These are phyloP conservation scores for Termitomyces sp. DNA, from an alignment of 768 basidiomycete species.

Conservation along the genomic window DNA sequence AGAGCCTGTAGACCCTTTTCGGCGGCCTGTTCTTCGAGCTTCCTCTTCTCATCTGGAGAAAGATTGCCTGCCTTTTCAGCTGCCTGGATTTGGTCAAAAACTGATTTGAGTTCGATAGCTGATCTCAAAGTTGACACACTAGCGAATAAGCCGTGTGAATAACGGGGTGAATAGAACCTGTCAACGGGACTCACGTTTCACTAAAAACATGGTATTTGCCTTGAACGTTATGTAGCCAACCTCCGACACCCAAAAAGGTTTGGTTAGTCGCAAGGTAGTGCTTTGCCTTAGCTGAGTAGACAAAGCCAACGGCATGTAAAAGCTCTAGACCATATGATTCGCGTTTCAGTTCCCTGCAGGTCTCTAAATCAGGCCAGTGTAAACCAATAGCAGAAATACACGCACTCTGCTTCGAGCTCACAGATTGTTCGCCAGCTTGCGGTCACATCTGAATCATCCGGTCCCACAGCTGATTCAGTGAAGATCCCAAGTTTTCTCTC, in stretches of 20 bases:
- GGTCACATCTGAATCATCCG: conserved; percentile 64
- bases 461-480: conserved; percentile 74
- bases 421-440: conserved; percentile 75
- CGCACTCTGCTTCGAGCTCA: conserved; percentile 77
- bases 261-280: conserved; percentile 73
- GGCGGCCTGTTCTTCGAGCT: conserved; percentile 87
- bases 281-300: conserved; percentile 78
- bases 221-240: conserved; percentile 90
- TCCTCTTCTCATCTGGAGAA: conserved; percentile 70
- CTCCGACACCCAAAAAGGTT: conserved; percentile 79
- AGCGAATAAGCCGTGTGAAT: not conserved
- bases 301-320: conserved; percentile 81
- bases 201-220: conserved; percentile 92
- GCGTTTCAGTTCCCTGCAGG: conserved; percentile 68
- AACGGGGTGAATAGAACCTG: not conserved
- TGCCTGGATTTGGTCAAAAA: conserved; percentile 89
- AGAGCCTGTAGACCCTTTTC: conserved; percentile 89
- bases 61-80: conserved; percentile 84
- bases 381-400: conserved; percentile 11
- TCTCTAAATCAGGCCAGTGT: not conserved
- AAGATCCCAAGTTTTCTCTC: conserved; percentile 83
- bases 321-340: conserved; percentile 89
- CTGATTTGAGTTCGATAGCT: conserved; percentile 83
- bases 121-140: conserved; percentile 83
- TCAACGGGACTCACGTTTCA: conserved; percentile 64